These are phyloP conservation scores for Allantophomopsis cytisporea DNA, from an alignment of 2,329 filamentous ascomycete genomes.

Conservation along the genomic window DNA sequence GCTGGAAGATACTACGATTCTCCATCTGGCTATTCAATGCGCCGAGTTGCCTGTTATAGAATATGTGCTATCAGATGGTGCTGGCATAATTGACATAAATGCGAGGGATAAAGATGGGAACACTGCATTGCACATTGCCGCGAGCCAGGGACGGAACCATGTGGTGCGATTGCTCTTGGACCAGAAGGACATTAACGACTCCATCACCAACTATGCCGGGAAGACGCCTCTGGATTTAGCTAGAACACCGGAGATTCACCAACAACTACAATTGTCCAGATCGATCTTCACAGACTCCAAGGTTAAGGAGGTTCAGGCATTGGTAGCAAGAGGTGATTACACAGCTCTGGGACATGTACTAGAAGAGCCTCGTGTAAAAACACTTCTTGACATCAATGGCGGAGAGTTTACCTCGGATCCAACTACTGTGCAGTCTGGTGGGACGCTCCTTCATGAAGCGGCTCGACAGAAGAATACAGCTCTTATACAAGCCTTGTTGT, in stretches of 20 bases:
- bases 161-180: slow-evolving; percentile 78
- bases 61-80: slow-evolving; percentile 73
- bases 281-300: slow-evolving; percentile 84
- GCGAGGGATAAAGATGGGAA: slow-evolving; percentile 88
- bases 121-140: slow-evolving; percentile 80
- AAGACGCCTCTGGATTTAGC: slow-evolving; percentile 81
- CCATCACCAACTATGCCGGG: slow-evolving; percentile 70
- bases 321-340: slow-evolving; percentile 64
- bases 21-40: slow-evolving; percentile 92
- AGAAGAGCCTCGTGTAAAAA: slow-evolving; percentile 75
- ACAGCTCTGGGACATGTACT: slow-evolving; percentile 65
- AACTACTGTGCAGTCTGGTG: slow-evolving; percentile 66
- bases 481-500: slow-evolving; percentile 77
- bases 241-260: slow-evolving; percentile 87
- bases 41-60: slow-evolving; percentile 87
- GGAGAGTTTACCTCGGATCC: slow-evolving; percentile 77
- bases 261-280: slow-evolving; percentile 79
- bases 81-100: slow-evolving; percentile 64
- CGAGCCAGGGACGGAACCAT: slow-evolving; percentile 64
- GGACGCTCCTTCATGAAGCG: slow-evolving; percentile 85
- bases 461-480: slow-evolving; percentile 76
- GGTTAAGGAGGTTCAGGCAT: slow-evolving; percentile 68
- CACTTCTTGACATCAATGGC: slow-evolving; percentile 82
- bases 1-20: slow-evolving; percentile 73
- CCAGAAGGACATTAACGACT: slow-evolving; percentile 75